Base-by-base conservation (phyloP, 495 filamentous ascomycete genomes). In the Annulohypoxylon nitens region DNA sequence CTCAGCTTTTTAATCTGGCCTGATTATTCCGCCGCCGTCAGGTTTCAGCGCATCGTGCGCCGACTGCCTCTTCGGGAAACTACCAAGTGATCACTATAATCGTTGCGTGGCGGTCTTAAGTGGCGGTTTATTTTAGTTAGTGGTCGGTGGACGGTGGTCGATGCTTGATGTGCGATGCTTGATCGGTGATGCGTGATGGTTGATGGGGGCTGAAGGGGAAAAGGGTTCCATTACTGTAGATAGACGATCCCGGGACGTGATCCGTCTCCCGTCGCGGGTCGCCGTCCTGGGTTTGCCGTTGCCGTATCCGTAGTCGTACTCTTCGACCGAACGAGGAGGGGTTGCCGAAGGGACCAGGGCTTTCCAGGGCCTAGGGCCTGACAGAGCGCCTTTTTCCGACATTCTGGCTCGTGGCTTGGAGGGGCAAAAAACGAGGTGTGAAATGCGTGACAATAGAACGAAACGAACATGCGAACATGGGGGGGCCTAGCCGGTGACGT, bases 31-130 rank as follows among this genome's bases (percentile, higher is more conserved):
- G 73, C 60, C 54, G 64, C 69, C 61, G 73, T 55, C 51, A 70
- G 62, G 72, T 75, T 75, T 72, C 73, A 75, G 73, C 69, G 73
- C 73, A 75, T 75, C 45, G 58, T 61, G 64, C 57, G 64, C 58
- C 69, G 73, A 71, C 64, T 75, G 73, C 73, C 73, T 66, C 64
- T 69, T 75, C 69, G 39, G 73, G 73, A 60, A 75, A 75, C 58
- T 69, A 69, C 57, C n/a, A 67, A 71, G 53, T 60, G 68, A 71
- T 75, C 67, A 50, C 36, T 63, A 5, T 18, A 20, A 14, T n/a
- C 12, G 12, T 43, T 43, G 36, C 36, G 11, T 39, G 8, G 36
- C 36, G 39, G 39, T 43, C 39, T 4, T 43, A 14, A 30, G 30
- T 30, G 5, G 30, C 30, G 30, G 30, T 30, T 30, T 2, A 30